A percentile compares a stretch with the other conserved stretches of the same genome.
phyloP scores from a whole-genome alignment of 2,329 filamentous ascomycete species.

The Arthroderma sp. region DNA sequence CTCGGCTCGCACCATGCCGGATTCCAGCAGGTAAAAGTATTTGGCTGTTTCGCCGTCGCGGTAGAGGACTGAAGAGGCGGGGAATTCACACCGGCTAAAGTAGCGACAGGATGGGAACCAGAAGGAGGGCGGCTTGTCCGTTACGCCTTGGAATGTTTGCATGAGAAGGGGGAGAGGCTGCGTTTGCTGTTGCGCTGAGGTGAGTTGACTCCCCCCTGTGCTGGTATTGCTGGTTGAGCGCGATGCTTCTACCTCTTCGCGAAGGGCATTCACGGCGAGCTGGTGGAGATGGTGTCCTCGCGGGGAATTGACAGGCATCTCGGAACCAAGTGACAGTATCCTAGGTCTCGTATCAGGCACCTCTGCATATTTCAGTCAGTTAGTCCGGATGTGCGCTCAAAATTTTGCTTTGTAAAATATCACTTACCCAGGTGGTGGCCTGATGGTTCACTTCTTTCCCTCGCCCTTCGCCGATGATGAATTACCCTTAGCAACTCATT shows the following conservation, averaged over 20 bases:
- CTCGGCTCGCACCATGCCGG: slow-evolving; percentile 76
- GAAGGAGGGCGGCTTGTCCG: slow-evolving; percentile 79
- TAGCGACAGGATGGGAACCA: slow-evolving; percentile 73
- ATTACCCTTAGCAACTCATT: slow-evolving; percentile 80
- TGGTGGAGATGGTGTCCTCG: slow-evolving; percentile 63
- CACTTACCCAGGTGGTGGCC: slow-evolving; percentile 5
- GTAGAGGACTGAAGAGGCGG: slow-evolving; percentile 62
- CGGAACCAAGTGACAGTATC: neutral
- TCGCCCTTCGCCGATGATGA: slow-evolving; percentile 50
- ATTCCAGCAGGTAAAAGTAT: slow-evolving; percentile 83
- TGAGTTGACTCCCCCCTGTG: slow-evolving; percentile 1
- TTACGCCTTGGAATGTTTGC: slow-evolving; percentile 87
- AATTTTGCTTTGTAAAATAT: too few relatives aligned
- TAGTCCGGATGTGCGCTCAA: too few relatives aligned
- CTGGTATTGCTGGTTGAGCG: slow-evolving; percentile 1
- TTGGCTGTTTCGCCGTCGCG: slow-evolving; percentile 60
- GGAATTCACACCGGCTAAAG: slow-evolving; percentile 57
- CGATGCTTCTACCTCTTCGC: slow-evolving; percentile 45
- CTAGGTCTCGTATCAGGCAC: neutral
- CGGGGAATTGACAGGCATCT: slow-evolving; percentile 54
- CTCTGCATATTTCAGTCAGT: neutral
- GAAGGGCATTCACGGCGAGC: slow-evolving; percentile 64
- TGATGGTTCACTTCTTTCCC: slow-evolving; percentile 8
- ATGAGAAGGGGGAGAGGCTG: slow-evolving; percentile 85
- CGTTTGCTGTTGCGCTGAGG: slow-evolving; percentile 56